Evolutionary conservation across 2,329 filamentous ascomycete species (phyloP).

Genomic region (Paecilomyces fulvus): DNA sequence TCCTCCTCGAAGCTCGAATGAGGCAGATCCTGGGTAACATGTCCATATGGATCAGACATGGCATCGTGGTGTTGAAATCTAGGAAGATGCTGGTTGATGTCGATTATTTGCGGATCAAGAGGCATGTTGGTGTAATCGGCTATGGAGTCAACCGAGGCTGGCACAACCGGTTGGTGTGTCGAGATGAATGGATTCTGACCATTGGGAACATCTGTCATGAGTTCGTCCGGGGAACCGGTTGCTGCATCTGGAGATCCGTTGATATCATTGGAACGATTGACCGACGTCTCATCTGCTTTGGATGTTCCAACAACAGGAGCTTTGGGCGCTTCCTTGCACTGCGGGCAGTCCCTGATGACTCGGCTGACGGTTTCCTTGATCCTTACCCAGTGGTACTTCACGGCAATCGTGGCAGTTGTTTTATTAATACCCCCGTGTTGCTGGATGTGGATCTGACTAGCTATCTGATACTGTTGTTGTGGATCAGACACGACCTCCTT

Average conservation of each 20-base stretch:
- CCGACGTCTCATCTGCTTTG: conserved; percentile 17
- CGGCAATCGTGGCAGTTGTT: conserved; percentile 86
- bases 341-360: conserved; percentile 82
- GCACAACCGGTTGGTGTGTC: conserved; percentile 22
- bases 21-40: conserved; percentile 21
- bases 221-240: conserved; percentile 8
- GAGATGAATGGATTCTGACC: conserved; percentile 26
- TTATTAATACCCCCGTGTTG: conserved; percentile 95
- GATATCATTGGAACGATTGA: conserved; percentile 6
- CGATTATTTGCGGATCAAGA: conserved; percentile 54
- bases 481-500: conserved; percentile 95
- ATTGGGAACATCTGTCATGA: conserved; percentile 16
- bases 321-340: conserved; percentile 76
- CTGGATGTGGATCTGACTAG: conserved; percentile 62
- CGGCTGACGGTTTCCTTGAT: conserved; percentile 97
- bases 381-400: conserved; percentile 92
- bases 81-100: conserved; percentile 37
- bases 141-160: conserved; percentile 30
- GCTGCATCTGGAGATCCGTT: conserved; percentile 6
- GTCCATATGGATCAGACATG: conserved; percentile 26
- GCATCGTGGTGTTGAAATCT: conserved; percentile 31
- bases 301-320: conserved; percentile 32
- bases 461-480: conserved; percentile 82
- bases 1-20: conserved; percentile 30
- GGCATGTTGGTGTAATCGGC: conserved; percentile 43